A percentile compares a stretch with the other conserved stretches of the same genome.
phyloP scores from a whole-genome alignment of 2,329 filamentous ascomycete species.

The Acrocalymma vagum region DNA sequence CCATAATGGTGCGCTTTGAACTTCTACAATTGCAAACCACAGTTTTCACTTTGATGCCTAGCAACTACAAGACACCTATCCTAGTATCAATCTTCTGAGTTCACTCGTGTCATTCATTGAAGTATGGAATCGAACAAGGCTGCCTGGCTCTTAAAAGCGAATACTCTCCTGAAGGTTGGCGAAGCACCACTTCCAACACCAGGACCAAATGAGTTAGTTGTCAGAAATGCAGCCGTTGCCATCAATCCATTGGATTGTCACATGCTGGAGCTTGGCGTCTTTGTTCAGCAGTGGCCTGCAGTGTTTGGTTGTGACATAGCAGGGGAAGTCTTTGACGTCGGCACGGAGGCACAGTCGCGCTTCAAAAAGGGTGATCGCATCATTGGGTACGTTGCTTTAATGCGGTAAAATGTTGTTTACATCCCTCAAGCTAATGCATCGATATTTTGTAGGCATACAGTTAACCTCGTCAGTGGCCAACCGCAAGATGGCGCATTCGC shows the following conservation, averaged over 20 bases:
- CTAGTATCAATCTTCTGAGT: too few relatives aligned
- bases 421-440: not conserved
- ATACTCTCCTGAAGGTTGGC: constrained; percentile 22
- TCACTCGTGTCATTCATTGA: too few relatives aligned
- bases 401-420: not conserved
- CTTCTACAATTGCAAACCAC: too few relatives aligned
- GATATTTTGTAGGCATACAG: constrained; percentile 27
- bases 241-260: constrained; percentile 35
- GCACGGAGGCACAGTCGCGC: constrained; percentile 48
- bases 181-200: constrained; percentile 29
- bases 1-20: too few relatives aligned
- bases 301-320: constrained; percentile 52
- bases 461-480: constrained; percentile 25
- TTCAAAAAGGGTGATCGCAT: constrained; percentile 55
- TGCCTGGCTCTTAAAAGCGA: constrained; percentile 29
- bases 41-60: too few relatives aligned
- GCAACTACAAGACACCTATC: too few relatives aligned
- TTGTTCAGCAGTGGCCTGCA: constrained; percentile 38
- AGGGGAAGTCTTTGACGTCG: constrained; percentile 53
- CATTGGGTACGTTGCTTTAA: constrained; percentile 36
- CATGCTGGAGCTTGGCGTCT: constrained; percentile 36
- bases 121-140: too few relatives aligned
- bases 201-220: constrained; percentile 29
- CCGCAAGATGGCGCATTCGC: constrained; percentile 35
- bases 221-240: constrained; percentile 36